Conservation (phyloP, 371 early-diverging fungal species). For the Apophysomyces trapeziformis region DNA sequence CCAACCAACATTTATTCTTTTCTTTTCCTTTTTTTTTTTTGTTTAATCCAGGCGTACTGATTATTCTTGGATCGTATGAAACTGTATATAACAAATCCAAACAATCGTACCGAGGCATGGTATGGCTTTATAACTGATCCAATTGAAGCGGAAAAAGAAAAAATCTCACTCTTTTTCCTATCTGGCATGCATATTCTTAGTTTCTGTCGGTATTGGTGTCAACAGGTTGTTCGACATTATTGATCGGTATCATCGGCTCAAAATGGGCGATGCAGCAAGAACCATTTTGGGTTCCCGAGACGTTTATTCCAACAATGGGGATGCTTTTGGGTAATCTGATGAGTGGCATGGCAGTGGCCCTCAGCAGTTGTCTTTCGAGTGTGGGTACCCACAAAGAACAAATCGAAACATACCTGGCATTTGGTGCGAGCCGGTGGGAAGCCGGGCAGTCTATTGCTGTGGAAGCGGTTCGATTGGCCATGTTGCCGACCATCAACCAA, state of each 20-base stretch:
- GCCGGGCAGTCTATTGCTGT: constrained; percentile 73
- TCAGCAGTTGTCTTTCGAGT: constrained; percentile 60
- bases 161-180: too few relatives aligned
- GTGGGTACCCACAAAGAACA: constrained; percentile 69
- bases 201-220: constrained; percentile 56
- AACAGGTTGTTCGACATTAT: constrained; percentile 50
- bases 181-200: constrained; percentile 26
- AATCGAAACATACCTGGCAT: constrained; percentile 68
- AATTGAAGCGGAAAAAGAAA: too few relatives aligned
- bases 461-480: constrained; percentile 75
- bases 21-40: not conserved
- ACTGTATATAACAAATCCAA: constrained; percentile 66
- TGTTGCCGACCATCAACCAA: constrained; percentile 83
- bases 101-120: constrained; percentile 59
- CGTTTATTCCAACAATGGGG: constrained; percentile 89
- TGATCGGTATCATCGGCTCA: constrained; percentile 66
- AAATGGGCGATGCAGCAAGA: constrained; percentile 74
- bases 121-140: constrained; percentile 15
- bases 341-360: constrained; percentile 83
- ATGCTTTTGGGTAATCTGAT: constrained; percentile 86
- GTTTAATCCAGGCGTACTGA: constrained; percentile 40
- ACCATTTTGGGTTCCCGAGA: constrained; percentile 76
- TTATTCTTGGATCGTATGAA: constrained; percentile 57
- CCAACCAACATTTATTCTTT: too few relatives aligned
- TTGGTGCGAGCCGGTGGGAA: constrained; percentile 89